These are phyloP conservation scores for Glarea lozoyensis DNA, from an alignment of 495 filamentous ascomycete genomes.

Conservation along the genomic window DNA sequence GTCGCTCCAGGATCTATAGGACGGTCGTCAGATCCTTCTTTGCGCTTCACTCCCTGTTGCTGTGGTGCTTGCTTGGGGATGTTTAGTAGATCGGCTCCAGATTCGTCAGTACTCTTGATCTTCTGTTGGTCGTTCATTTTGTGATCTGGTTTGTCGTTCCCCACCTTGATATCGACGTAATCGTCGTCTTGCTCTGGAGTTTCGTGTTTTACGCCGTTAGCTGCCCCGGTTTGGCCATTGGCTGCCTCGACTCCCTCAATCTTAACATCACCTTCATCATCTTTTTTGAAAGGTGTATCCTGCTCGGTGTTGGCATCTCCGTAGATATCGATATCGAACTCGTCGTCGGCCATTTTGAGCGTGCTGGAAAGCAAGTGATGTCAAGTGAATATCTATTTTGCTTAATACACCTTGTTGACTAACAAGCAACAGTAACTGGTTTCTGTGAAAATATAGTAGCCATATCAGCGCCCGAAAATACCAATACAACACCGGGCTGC, in stretches of 20 bases:
- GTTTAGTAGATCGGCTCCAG: slow-evolving; percentile 27
- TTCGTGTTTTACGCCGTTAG: slow-evolving; percentile 26
- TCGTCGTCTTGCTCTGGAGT: slow-evolving; percentile 29
- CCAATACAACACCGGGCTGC: slow-evolving; percentile 5
- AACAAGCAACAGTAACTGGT: slow-evolving; percentile 12
- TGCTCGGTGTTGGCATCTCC: slow-evolving; percentile 57
- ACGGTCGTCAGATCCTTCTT: slow-evolving; percentile 65
- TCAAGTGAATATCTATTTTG: slow-evolving; percentile 18
- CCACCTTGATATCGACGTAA: slow-evolving; percentile 33
- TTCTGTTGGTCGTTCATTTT: slow-evolving; percentile 30
- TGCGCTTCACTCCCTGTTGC: slow-evolving; percentile 69
- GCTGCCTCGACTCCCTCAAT: slow-evolving; percentile 34
- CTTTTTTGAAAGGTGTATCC: slow-evolving; percentile 17
- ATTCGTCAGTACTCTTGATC: slow-evolving; percentile 40
- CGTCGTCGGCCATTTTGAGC: slow-evolving; percentile 70
- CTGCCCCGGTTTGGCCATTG: slow-evolving; percentile 30
- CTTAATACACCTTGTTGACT: slow-evolving; percentile 12
- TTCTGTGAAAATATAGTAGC: slow-evolving; percentile 17
- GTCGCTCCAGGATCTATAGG: slow-evolving; percentile 76
- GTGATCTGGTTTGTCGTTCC: slow-evolving; percentile 26
- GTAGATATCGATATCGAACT: slow-evolving; percentile 98
- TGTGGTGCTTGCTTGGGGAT: slow-evolving; percentile 41
- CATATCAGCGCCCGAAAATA: slow-evolving; percentile 21
- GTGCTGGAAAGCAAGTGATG: not conserved
- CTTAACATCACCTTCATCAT: slow-evolving; percentile 35